phyloP scores from a whole-genome alignment of 2,329 filamentous ascomycete genomes.

The Cucurbitaria berberidis region DNA sequence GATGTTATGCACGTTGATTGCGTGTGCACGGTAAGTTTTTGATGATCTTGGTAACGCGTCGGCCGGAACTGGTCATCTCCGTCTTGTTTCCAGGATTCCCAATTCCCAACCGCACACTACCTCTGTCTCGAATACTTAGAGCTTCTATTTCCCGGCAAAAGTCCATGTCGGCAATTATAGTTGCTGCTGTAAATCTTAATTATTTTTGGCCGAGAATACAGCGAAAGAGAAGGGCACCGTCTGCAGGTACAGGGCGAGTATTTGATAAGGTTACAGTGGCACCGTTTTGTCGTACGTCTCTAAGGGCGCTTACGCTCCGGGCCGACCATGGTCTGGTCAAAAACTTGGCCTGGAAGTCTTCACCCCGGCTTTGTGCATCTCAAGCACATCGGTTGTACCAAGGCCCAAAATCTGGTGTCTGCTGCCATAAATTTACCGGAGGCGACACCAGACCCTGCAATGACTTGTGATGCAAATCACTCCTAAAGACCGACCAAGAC shows the following conservation, averaged over 20 bases:
- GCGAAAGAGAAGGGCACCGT: background rate
- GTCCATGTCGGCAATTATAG: background rate
- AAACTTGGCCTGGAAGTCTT: background rate
- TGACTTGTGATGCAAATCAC: background rate
- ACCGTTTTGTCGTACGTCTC: background rate
- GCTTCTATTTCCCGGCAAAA: background rate
- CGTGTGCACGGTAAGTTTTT: constrained; percentile 10
- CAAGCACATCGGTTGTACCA: background rate
- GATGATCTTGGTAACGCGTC: background rate
- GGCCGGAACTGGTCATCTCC: background rate
- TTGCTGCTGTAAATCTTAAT: background rate
- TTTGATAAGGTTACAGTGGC: background rate
- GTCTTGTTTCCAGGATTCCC: constrained; percentile 3
- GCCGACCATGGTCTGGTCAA: background rate
- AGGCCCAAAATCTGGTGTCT: background rate
- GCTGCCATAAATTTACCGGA: background rate
- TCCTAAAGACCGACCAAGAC: background rate
- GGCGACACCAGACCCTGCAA: no score
- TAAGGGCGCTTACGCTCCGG: background rate
- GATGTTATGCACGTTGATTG: constrained; percentile 5
- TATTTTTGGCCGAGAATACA: background rate
- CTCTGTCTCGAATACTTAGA: background rate
- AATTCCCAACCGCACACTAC: background rate
- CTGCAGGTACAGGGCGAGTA: background rate
- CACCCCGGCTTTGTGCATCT: background rate